These are phyloP conservation scores for Rhizophagus prolifer DNA, from an alignment of 192 early-diverging fungal genomes.

Conservation along the genomic window DNA sequence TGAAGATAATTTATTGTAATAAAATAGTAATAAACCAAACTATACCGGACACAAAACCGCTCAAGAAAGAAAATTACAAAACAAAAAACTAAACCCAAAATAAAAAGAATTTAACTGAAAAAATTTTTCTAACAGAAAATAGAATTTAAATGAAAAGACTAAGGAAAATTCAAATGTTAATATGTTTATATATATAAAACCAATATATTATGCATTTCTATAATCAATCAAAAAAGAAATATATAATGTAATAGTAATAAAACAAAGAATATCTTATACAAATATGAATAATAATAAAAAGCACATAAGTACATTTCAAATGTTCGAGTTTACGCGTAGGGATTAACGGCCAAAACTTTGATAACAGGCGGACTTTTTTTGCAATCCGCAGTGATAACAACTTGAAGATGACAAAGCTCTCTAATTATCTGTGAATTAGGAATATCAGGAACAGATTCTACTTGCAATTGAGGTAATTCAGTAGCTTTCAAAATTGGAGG, in stretches of 20 bases:
- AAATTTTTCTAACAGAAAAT: neutral
- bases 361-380: constrained; percentile 55
- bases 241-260: neutral
- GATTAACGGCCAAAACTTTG: constrained; percentile 55
- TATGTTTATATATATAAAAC: neutral
- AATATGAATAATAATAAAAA: neutral
- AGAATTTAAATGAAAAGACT: neutral
- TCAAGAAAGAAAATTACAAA: neutral
- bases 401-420: constrained; percentile 46
- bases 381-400: constrained; percentile 51
- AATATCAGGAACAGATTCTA: constrained; percentile 21
- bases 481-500: neutral
- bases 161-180: neutral
- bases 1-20: neutral
- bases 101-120: neutral
- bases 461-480: constrained; percentile 2
- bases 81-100: neutral
- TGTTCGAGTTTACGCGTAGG: constrained; percentile 35
- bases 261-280: neutral
- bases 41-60: neutral
- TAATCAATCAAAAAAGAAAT: neutral
- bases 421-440: constrained; percentile 46
- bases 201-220: neutral
- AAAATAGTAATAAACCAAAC: neutral
- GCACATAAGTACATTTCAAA: neutral